Evolutionary conservation across 192 early-diverging fungal genomes (phyloP).

Genomic region (Dissophora ornata): DNA sequence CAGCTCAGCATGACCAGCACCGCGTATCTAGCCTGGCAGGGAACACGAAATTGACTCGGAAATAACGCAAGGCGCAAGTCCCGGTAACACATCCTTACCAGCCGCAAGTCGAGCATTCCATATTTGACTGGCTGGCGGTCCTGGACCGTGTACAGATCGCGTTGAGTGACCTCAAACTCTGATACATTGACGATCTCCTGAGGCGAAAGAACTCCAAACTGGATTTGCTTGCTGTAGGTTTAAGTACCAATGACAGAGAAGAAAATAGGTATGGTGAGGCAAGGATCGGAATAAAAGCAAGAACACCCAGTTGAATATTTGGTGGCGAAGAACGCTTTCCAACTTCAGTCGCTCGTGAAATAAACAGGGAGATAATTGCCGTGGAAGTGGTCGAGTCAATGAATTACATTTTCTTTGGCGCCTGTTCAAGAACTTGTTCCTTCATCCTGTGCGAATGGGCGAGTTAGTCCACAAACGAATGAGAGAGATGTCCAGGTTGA

Average conservation of each 20-base stretch:
- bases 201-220: slow-evolving; percentile 94
- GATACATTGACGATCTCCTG: slow-evolving; percentile 89
- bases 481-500: slow-evolving; percentile 7
- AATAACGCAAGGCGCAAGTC: too few species aligned
- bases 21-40: background rate
- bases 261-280: background rate
- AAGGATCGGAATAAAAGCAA: too few species aligned
- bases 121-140: slow-evolving; percentile 81
- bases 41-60: too few species aligned
- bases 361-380: too few species aligned
- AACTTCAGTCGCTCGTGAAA: too few species aligned
- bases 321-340: too few species aligned
- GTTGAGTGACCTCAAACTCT: slow-evolving; percentile 91
- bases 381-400: background rate
- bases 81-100: slow-evolving; percentile 66
- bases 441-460: slow-evolving; percentile 67
- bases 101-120: slow-evolving; percentile 90
- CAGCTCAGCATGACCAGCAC: background rate
- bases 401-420: slow-evolving; percentile 79
- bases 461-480: slow-evolving; percentile 11
- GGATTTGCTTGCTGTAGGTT: slow-evolving; percentile 83
- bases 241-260: background rate
- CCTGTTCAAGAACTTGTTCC: slow-evolving; percentile 75
- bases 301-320: too few species aligned
- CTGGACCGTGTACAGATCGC: slow-evolving; percentile 82